A percentile compares a stretch with the other conserved stretches of the same genome.
These are phyloP conservation scores for Eimeria sp. DNA, from an alignment of 169 alveolate species.

Conservation along the genomic window DNA sequence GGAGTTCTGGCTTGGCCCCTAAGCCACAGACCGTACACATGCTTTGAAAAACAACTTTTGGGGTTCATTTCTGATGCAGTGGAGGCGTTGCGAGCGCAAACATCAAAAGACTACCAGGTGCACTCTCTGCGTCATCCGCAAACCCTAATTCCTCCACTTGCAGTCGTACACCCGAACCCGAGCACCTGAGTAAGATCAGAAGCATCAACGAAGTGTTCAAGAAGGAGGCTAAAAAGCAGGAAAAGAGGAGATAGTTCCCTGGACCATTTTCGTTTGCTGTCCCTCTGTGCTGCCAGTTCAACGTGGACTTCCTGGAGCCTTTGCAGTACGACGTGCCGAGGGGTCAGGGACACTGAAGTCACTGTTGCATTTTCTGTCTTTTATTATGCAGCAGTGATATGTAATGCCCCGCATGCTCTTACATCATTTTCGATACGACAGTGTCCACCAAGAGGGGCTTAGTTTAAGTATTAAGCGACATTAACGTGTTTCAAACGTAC, in stretches of 20 bases:
- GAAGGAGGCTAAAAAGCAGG: neutral
- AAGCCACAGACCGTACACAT: neutral
- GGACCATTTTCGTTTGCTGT: neutral
- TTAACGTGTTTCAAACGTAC: neutral
- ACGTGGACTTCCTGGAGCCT: conserved; percentile 70
- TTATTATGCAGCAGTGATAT: neutral
- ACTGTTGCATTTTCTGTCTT: no score
- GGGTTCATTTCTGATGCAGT: conserved; percentile 29
- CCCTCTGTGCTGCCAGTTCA: conserved; percentile 43
- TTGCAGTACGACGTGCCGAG: conserved; percentile 68
- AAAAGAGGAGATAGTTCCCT: neutral
- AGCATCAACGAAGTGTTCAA: neutral
- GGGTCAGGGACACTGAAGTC: conserved; percentile 31
- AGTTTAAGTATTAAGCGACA: neutral
- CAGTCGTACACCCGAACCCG: neutral
- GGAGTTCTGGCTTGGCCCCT: neutral
- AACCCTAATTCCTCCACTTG: neutral
- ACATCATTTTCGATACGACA: neutral
- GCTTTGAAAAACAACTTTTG: no score
- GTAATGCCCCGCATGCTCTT: neutral
- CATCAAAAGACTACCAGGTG: conserved; percentile 76
- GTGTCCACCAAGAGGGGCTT: neutral
- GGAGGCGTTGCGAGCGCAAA: conserved; percentile 61
- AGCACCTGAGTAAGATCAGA: neutral
- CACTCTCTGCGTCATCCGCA: neutral